phyloP scores from a whole-genome alignment of 2,329 filamentous ascomycete species.

The Exserohilum turcica region DNA sequence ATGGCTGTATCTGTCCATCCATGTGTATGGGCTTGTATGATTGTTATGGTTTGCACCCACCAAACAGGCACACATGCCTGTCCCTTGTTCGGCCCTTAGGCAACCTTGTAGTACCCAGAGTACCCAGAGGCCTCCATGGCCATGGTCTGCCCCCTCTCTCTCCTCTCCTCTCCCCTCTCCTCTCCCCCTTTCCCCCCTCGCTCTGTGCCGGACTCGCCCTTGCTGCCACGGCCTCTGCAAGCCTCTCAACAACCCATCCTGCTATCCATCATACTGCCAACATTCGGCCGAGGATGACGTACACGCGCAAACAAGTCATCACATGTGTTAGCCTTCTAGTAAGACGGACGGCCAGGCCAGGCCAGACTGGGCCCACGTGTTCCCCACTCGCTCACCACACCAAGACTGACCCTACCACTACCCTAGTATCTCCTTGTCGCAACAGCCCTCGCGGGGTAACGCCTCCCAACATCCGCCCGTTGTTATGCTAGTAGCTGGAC shows the following conservation, averaged over 20 bases:
- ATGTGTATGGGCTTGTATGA: too few relatives aligned
- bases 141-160: not conserved
- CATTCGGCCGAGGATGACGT: conserved; percentile 33
- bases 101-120: too few relatives aligned
- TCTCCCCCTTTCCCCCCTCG: not conserved
- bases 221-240: not conserved
- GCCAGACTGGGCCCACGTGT: not conserved
- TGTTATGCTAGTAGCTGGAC: not conserved
- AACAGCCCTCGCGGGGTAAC: conserved; percentile 48
- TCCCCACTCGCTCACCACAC: conserved; percentile 1
- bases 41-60: not conserved
- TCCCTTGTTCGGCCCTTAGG: conserved; percentile 6
- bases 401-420: not conserved
- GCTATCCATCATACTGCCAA: not conserved
- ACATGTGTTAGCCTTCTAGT: conserved; percentile 48
- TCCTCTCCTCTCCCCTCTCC: not conserved
- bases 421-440: conserved; percentile 50
- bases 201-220: not conserved
- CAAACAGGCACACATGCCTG: not conserved
- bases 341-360: conserved; percentile 10
- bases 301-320: conserved; percentile 47
- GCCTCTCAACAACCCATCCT: not conserved
- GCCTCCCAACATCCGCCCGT: not conserved
- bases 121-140: conserved; percentile 9
- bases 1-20: too few relatives aligned